phyloP scores from a whole-genome alignment of 2,329 filamentous ascomycete species.

The Sclerotinia glacialis region DNA sequence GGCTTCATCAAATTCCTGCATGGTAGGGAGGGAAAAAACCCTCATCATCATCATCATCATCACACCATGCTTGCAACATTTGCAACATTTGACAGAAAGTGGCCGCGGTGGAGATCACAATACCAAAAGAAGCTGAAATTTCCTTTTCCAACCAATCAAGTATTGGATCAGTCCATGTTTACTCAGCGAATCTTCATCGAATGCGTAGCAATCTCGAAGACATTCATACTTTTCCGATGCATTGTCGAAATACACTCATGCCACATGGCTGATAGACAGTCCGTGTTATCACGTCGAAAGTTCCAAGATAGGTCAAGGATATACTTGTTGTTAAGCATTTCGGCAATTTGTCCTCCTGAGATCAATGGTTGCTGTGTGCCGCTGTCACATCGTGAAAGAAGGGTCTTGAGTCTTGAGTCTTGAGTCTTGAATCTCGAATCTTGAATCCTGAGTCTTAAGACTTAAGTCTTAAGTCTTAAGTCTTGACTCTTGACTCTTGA shows the following conservation, averaged over 20 bases:
- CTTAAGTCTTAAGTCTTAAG: no score
- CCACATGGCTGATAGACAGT: conserved; percentile 12
- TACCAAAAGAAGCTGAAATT: neutral
- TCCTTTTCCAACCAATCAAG: neutral
- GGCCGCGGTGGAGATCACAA: neutral
- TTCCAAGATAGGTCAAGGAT: neutral
- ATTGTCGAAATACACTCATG: conserved; percentile 2
- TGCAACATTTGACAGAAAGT: neutral
- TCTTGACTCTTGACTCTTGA: neutral
- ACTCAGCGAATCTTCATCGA: neutral
- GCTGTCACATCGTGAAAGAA: neutral
- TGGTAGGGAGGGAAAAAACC: neutral
- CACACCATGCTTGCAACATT: conserved; percentile 1
- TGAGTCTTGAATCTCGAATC: neutral
- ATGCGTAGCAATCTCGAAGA: neutral
- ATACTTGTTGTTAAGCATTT: neutral
- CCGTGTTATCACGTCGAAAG: conserved; percentile 5
- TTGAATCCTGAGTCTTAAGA: no score
- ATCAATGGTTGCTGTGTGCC: neutral
- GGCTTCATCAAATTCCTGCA: conserved; percentile 13
- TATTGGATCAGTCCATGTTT: neutral
- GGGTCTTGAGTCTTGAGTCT: neutral
- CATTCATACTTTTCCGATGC: neutral
- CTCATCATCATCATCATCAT: conserved; percentile 3
- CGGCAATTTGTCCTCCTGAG: neutral